Evolutionary conservation across 1,139 yeast genomes (phyloP).

Genomic region (Saccharomycopsis hybrid): DNA sequence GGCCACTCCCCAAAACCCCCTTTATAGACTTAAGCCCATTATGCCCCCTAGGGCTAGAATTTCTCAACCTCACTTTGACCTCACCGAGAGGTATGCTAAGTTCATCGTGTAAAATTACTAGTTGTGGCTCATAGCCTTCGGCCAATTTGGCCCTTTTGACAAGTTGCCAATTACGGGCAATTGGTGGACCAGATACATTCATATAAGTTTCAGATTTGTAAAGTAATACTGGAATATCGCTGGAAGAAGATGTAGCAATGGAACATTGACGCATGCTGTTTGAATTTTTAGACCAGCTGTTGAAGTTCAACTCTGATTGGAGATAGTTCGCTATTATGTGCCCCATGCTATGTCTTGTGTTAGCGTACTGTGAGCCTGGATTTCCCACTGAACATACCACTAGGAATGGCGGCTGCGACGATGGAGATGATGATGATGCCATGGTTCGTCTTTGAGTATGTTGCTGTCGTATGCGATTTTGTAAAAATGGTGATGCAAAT

Average conservation of each 20-base stretch:
- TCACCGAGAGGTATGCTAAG: constrained; percentile 58
- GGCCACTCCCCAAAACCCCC: not conserved
- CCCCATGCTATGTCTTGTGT: constrained; percentile 77
- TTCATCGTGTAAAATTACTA: constrained; percentile 72
- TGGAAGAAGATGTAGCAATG: constrained; percentile 23
- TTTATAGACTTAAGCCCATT: constrained; percentile 64
- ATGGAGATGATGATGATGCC: no score
- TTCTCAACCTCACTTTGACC: constrained; percentile 49
- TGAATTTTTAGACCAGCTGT: constrained; percentile 22
- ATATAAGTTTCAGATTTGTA: constrained; percentile 53
- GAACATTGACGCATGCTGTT: constrained; percentile 22
- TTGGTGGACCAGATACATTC: constrained; percentile 60
- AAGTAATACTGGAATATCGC: constrained; percentile 26
- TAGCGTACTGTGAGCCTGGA: constrained; percentile 56
- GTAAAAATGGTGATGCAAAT: no score
- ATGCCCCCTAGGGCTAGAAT: constrained; percentile 67
- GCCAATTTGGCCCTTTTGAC: constrained; percentile 26
- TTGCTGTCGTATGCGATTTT: no score
- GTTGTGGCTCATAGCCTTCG: constrained; percentile 27
- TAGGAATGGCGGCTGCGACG: constrained; percentile 29
- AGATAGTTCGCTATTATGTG: constrained; percentile 43
- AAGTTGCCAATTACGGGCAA: constrained; percentile 42
- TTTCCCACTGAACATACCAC: constrained; percentile 67
- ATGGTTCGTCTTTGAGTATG: no score
- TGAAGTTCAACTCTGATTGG: constrained; percentile 26